Evolutionary conservation across 176 grass and related monocot genomes (phyloP).

Genomic region (Zoysia japonica): DNA sequence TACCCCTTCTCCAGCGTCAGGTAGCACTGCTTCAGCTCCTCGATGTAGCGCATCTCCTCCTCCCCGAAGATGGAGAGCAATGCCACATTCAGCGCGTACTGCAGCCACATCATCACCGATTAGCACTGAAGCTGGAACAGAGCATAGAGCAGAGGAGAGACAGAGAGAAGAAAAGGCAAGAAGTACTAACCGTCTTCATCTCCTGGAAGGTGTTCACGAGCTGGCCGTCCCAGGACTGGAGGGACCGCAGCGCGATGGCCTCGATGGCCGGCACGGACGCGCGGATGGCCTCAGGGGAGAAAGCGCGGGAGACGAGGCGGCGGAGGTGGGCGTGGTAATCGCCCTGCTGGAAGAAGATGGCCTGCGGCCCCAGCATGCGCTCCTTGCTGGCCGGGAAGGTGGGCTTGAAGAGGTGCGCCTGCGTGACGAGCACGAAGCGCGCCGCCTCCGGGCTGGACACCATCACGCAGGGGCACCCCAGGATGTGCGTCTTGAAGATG

Average conservation of each 20-base stretch:
- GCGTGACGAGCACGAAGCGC: conserved; percentile 86
- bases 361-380: conserved; percentile 85
- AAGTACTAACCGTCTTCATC: conserved; percentile 74
- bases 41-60: conserved; percentile 80
- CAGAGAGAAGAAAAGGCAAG: too few species aligned
- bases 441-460: conserved; percentile 97
- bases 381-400: conserved; percentile 98
- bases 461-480: conserved; percentile 96
- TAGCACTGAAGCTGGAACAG: neutral
- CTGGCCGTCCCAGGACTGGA: conserved; percentile 64
- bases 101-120: neutral
- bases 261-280: conserved; percentile 63
- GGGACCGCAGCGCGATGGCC: conserved; percentile 55
- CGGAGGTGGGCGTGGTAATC: conserved; percentile 86
- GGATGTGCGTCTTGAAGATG: conserved; percentile 95
- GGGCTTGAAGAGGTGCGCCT: conserved; percentile 96
- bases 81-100: conserved; percentile 97
- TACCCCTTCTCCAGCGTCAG: conserved; percentile 94
- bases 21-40: conserved; percentile 96
- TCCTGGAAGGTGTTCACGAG: conserved; percentile 93
- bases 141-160: neutral
- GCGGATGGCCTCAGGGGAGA: conserved; percentile 86
- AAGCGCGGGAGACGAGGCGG: conserved; percentile 75
- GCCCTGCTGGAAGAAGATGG: conserved; percentile 99
- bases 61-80: conserved; percentile 91